Evolutionary conservation across 2,329 filamentous ascomycete genomes (phyloP), one percentile per base, ranked within the genome.

Genomic region (Ceratocystis smalleyi): DNA sequence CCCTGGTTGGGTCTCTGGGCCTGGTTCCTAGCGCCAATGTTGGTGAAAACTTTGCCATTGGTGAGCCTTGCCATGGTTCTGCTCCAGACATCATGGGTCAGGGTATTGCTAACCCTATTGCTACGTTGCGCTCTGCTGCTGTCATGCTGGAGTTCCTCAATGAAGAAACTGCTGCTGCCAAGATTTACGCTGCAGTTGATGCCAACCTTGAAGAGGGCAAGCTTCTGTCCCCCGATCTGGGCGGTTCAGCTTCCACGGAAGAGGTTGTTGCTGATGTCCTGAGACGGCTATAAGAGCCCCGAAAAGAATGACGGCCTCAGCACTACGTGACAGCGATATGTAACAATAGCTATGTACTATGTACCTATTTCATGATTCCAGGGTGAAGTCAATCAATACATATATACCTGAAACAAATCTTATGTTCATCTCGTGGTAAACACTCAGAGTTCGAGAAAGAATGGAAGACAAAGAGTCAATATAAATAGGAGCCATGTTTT

Each of bases 91-190:
- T 99, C 69, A 86, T 91, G 83, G 94, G 94, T 69, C 80, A 87
- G 80, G 85, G 86, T 69, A 92, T 99, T 72, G 91, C 94, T 69
- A 99, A 99, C 77, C 94, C 94, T 27, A 95, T 99, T 72, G 94
- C 94, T 43, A 97, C 94, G 8, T 82, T 99, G 68, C 81, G 94
- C 72, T 94, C 88, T 75, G 87, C 91, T 17, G 94, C 88, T 43
- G 80, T 96, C 68, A 97, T 99, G 94, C 81, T 99, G 69, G 92
- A 97, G 79, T 99, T 97, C 76, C 79, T 97, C 68, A 85, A 90
- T 68, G 86, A 95, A 78, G 87, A 91, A 75, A 79, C 83, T 68
- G 94, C 94, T 22, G 94, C 94, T 43, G 90, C 88, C 35, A 85
- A 81, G 77, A 95, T 99, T 71, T 96, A 97, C 75, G 81, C 84